Conservation (phyloP, 495 filamentous ascomycete species). For the Astrothelium macrocarpum region DNA sequence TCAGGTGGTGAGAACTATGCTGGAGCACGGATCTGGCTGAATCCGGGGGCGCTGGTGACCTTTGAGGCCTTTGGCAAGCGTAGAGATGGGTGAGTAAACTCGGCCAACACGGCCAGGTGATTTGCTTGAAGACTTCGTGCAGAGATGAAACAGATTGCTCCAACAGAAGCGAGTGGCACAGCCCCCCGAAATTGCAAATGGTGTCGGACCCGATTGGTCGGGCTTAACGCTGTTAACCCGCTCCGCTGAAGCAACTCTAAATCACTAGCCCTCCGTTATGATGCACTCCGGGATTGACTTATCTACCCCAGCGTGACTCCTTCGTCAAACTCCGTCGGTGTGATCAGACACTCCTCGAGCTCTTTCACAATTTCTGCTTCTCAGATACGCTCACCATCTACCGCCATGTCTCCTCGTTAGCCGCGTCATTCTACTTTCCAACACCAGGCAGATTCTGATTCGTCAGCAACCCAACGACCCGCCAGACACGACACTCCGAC, state of each 20-base stretch:
- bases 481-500: not conserved
- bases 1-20: not conserved
- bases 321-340: not conserved
- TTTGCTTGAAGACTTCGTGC: not conserved
- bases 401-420: not conserved
- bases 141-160: not conserved
- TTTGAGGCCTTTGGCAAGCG: not conserved
- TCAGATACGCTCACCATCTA: not conserved
- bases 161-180: not conserved
- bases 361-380: not conserved
- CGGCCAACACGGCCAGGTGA: not conserved
- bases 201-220: not conserved
- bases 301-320: not conserved
- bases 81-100: not conserved
- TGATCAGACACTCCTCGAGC: not conserved
- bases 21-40: not conserved
- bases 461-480: not conserved
- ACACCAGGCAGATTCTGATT: not conserved
- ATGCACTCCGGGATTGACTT: slow-evolving; percentile 1
- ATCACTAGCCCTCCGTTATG: not conserved
- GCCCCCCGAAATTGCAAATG: not conserved
- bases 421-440: not conserved
- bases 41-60: not conserved
- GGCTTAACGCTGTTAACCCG: not conserved
- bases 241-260: slow-evolving; percentile 5